Base-by-base conservation (phyloP, 768 basidiomycete genomes). In the Lactifluus volemus region DNA sequence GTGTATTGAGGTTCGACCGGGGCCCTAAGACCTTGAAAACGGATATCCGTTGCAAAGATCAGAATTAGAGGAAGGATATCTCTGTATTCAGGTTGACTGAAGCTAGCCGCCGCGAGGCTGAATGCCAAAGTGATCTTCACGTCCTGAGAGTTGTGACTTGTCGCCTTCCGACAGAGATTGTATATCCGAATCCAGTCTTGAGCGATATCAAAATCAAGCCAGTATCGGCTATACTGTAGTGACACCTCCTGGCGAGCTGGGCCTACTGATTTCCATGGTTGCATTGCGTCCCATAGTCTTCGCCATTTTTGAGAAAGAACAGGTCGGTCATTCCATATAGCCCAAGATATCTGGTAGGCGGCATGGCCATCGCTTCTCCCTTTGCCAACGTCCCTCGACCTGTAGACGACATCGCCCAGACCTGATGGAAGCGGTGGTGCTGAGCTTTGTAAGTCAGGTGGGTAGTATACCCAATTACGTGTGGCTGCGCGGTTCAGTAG, bases 401-500 rank as follows among this genome's bases (percentile, higher is more conserved):
- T 17, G 42, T 59, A 34, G 19, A 15, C 15, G 15, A 45, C 11
- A 19, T 59, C 58, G 15, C 21, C 30, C 17, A 30, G 19, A 42
- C 38, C 15, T 39, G 56, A 29, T 34, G 32, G 32, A 34, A 34
- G 32, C 19, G 14, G 19, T 11, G 44, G 4, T 19, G 4, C n/a
- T 5, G 19, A 34, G 32, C n/a, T 45, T 8, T 25, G 41, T 21
- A 49, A 21, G 15, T 52, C 58, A 5, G 6, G 50, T 45, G 60
- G 54, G 9, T 55, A 61, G 54, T 61, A 55, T 5, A n/a, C n/a
- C 29, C 30, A 32, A 21, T 56, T 61, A 29, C 60, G 60, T 17
- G 10, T 29, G 15, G 47, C 60, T 4, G 60, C 54, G 12, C 60
- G 45, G 29, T 44, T 34, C 32, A 38, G 30, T 39, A 61, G 19